Evolutionary conservation across 106 monocot genomes (phyloP).

Genomic region (Hemerocallis citrina): DNA sequence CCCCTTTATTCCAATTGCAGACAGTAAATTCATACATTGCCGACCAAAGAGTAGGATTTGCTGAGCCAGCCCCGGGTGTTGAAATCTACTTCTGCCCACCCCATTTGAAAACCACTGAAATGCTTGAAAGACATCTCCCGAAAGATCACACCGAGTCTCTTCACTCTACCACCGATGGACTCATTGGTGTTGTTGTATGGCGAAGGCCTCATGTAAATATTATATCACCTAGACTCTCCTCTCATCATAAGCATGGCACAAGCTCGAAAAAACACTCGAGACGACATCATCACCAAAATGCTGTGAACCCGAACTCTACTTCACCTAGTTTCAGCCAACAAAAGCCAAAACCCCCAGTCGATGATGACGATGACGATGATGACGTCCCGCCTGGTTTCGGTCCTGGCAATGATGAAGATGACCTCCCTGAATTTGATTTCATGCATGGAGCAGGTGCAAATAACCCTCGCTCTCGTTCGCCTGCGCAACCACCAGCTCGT

Average conservation of each 20-base stretch:
- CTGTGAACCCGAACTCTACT: constrained; percentile 2
- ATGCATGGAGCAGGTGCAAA: constrained; percentile 1
- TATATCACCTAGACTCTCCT: constrained; percentile 32
- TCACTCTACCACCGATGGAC: constrained; percentile 1
- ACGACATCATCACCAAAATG: constrained; percentile 30
- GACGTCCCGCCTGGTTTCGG: constrained; percentile 92
- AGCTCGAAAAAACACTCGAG: constrained; percentile 31
- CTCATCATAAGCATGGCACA: constrained; percentile 37
- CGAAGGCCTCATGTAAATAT: constrained; percentile 34
- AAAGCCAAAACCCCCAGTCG: not conserved
- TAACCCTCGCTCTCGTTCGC: not conserved
- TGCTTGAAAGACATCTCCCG: constrained; percentile 39
- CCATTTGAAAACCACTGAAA: constrained; percentile 29
- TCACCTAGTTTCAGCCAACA: not conserved
- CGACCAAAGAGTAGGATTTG: constrained; percentile 76
- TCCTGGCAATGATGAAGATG: constrained; percentile 51
- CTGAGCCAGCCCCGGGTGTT: constrained; percentile 53
- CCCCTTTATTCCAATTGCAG: constrained; percentile 39
- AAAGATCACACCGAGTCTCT: constrained; percentile 37
- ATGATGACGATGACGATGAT: constrained; percentile 37
- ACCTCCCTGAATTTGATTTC: constrained; percentile 89
- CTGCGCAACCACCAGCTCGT: constrained; percentile 1
- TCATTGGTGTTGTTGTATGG: constrained; percentile 82
- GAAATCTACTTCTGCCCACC: constrained; percentile 86
- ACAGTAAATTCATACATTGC: constrained; percentile 63